These are phyloP conservation scores for Trypanosoma caninum DNA, from an alignment of 208 protist genomes.

Conservation along the genomic window DNA sequence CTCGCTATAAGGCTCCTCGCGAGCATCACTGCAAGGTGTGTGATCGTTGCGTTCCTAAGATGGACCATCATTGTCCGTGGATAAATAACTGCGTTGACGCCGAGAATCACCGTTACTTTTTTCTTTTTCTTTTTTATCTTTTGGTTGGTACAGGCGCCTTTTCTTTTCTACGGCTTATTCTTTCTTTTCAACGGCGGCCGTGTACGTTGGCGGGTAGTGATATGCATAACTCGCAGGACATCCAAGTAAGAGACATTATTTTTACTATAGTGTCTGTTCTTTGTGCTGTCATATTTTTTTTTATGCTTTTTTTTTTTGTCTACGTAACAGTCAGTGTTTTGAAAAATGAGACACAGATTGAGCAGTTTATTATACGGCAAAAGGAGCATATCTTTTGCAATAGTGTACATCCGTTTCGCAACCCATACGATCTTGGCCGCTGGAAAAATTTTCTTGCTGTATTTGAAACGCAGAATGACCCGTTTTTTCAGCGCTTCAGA, in stretches of 20 bases:
- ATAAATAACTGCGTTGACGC: slow-evolving; percentile 87
- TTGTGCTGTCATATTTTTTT: slow-evolving; percentile 37
- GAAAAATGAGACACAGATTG: slow-evolving; percentile 68
- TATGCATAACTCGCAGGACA: slow-evolving; percentile 26
- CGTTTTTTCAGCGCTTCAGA: slow-evolving; percentile 24
- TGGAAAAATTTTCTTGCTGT: slow-evolving; percentile 61
- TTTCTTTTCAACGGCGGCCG: slow-evolving; percentile 22
- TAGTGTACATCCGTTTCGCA: slow-evolving; percentile 36
- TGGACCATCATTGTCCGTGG: slow-evolving; percentile 92
- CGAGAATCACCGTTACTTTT: slow-evolving; percentile 84
- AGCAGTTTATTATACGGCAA: slow-evolving; percentile 40
- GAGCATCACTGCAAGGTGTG: slow-evolving; percentile 87
- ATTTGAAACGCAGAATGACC: slow-evolving; percentile 53
- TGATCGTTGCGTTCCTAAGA: slow-evolving; percentile 64
- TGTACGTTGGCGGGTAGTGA: slow-evolving; percentile 3
- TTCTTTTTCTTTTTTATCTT: slow-evolving; percentile 62
- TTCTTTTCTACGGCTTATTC: slow-evolving; percentile 20
- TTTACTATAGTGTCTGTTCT: slow-evolving; percentile 32
- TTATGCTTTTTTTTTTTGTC: slow-evolving; percentile 52
- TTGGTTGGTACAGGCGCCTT: slow-evolving; percentile 32
- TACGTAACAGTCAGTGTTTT: slow-evolving; percentile 24
- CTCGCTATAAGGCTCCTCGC: slow-evolving; percentile 78
- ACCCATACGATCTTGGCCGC: slow-evolving; percentile 69
- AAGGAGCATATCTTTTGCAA: slow-evolving; percentile 27
- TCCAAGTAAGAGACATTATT: slow-evolving; percentile 12